A percentile compares a stretch with the other conserved stretches of the same genome.
Conservation (phyloP, 2,329 filamentous ascomycete genomes). For the Cercospora sp. region DNA sequence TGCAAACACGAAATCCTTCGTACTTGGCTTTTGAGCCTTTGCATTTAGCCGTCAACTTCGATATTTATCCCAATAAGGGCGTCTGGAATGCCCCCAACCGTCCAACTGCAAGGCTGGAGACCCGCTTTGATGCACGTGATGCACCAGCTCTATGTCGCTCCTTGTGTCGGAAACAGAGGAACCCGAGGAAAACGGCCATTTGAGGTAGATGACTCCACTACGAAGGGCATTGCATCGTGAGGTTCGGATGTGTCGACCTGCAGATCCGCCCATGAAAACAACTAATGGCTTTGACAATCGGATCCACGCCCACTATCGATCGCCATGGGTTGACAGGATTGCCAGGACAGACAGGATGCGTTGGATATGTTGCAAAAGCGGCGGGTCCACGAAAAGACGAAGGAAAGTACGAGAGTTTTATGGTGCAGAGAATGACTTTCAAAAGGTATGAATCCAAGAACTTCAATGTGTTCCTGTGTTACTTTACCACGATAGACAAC, state of each 20-base stretch:
- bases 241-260: too few species aligned
- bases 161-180: too few species aligned
- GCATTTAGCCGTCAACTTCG: too few species aligned
- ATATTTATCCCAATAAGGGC: too few species aligned
- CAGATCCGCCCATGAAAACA: too few species aligned
- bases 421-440: neutral
- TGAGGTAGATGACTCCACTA: too few species aligned
- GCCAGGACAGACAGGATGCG: neutral
- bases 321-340: neutral
- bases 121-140: neutral
- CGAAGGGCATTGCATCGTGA: too few species aligned
- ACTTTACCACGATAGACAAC: neutral
- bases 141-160: too few species aligned
- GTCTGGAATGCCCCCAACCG: neutral
- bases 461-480: neutral
- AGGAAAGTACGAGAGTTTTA: neutral
- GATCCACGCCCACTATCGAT: too few species aligned
- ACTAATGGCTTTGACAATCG: too few species aligned
- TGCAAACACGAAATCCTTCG: neutral
- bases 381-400: neutral
- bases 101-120: neutral
- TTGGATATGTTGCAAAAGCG: neutral
- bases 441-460: neutral
- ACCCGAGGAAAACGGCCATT: too few species aligned
- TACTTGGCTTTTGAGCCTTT: too few species aligned